A percentile compares a stretch with the other conserved stretches of the same genome.
Conservation (phyloP, 805 yeast species). For the Starmerella stigmatis region DNA sequence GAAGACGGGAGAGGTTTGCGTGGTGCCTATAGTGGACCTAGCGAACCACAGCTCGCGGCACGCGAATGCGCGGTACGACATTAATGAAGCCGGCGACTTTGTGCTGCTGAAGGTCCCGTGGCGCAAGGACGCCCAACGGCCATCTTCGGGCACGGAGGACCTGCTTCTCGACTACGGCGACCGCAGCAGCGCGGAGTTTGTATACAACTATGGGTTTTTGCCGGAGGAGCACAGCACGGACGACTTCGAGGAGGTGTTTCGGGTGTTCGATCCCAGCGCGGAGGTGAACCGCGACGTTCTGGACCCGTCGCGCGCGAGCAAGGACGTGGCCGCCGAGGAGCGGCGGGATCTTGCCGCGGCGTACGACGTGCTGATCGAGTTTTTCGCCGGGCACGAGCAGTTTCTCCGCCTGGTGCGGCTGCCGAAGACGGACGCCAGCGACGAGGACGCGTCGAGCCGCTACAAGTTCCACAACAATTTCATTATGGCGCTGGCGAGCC, state of each 20-base stretch:
- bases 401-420: slow-evolving; percentile 12
- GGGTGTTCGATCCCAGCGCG: slow-evolving; percentile 21
- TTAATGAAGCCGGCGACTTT: slow-evolving; percentile 14
- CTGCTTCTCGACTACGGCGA: slow-evolving; percentile 32
- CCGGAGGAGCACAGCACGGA: slow-evolving; percentile 22
- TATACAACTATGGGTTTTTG: slow-evolving; percentile 35
- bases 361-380: slow-evolving; percentile 24
- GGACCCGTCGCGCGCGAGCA: slow-evolving; percentile 19
- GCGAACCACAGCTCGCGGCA: slow-evolving; percentile 26
- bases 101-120: slow-evolving; percentile 15
- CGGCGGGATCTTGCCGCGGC: slow-evolving; percentile 17
- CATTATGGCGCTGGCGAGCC: slow-evolving; percentile 23
- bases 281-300: slow-evolving; percentile 19
- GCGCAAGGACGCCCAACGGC: not conserved
- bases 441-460: slow-evolving; percentile 3
- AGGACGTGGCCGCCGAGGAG: slow-evolving; percentile 9
- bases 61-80: slow-evolving; percentile 16
- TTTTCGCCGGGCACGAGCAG: slow-evolving; percentile 19
- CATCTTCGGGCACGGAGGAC: slow-evolving; percentile 19
- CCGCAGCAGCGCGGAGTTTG: slow-evolving; percentile 31
- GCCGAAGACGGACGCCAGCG: slow-evolving; percentile 10
- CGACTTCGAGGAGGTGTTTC: slow-evolving; percentile 17
- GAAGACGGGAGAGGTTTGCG: slow-evolving; percentile 31
- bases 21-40: slow-evolving; percentile 47
- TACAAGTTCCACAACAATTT: slow-evolving; percentile 21